Evolutionary conservation across 2,329 filamentous ascomycete species (phyloP).

Genomic region (Trichoderma semiorbis): DNA sequence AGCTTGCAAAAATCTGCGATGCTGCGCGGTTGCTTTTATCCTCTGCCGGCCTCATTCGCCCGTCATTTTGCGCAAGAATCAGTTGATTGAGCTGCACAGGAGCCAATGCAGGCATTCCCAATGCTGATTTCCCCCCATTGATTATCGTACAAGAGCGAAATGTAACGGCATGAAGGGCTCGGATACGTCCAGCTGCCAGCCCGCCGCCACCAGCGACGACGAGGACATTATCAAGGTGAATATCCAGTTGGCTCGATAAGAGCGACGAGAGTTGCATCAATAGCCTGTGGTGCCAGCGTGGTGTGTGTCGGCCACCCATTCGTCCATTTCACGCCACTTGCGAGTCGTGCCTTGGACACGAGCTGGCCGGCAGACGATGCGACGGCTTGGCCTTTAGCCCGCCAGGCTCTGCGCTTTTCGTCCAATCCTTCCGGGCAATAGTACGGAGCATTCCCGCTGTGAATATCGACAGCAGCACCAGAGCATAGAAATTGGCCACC

Average conservation of each 20-base stretch:
- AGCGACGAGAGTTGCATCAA: background rate
- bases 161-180: background rate
- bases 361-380: background rate
- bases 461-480: background rate
- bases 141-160: background rate
- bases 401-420: background rate
- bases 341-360: conserved; percentile 10
- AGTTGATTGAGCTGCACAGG: conserved; percentile 12
- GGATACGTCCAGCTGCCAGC: conserved; percentile 9
- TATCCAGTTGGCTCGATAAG: conserved; percentile 17
- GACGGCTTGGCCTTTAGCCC: background rate
- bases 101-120: conserved; percentile 13
- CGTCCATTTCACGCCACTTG: conserved; percentile 15
- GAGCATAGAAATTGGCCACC: background rate
- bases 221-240: conserved; percentile 10
- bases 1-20: background rate
- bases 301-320: conserved; percentile 12
- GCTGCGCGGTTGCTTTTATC: conserved; percentile 5
- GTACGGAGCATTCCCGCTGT: background rate
- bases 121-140: background rate
- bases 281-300: conserved; percentile 12
- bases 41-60: conserved; percentile 10
- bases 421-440: background rate
- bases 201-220: conserved; percentile 1
- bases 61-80: background rate